Percentiles rank a stretch among this genome's conserved stretches.
These are phyloP conservation scores for Cladosporium sp. DNA, from an alignment of 2,329 filamentous ascomycete genomes.

Conservation along the genomic window DNA sequence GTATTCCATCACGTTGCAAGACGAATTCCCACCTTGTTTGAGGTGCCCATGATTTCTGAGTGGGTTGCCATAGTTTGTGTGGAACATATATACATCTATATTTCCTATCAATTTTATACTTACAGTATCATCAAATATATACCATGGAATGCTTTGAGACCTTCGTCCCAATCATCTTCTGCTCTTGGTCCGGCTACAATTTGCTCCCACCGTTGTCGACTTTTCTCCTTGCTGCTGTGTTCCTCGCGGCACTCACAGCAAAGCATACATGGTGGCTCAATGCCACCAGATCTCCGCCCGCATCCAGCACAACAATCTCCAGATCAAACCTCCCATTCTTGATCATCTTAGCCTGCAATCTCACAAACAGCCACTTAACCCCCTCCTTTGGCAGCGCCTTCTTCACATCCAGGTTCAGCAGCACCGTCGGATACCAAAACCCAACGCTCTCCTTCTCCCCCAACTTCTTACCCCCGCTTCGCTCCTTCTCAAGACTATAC, in stretches of 20 bases:
- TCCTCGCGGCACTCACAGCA: constrained; percentile 58
- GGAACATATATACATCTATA: not conserved
- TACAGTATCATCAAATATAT: not conserved
- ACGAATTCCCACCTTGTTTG: constrained; percentile 8
- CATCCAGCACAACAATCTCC: constrained; percentile 63
- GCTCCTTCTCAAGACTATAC: constrained; percentile 25
- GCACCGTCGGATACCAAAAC: constrained; percentile 71
- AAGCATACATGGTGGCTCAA: constrained; percentile 63
- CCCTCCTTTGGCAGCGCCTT: constrained; percentile 61
- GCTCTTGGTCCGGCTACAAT: constrained; percentile 13
- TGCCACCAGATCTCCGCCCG: constrained; percentile 57
- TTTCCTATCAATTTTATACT: not conserved
- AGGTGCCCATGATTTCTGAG: constrained; percentile 8
- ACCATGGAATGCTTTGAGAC: too few relatives aligned
- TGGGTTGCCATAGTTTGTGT: constrained; percentile 8
- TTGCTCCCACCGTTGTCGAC: constrained; percentile 15
- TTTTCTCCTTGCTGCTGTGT: constrained; percentile 47
- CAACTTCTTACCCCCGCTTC: constrained; percentile 13
- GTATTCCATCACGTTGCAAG: constrained; percentile 9
- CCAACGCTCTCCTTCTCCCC: constrained; percentile 27
- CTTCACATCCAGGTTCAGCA: constrained; percentile 72
- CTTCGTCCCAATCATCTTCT: not conserved
- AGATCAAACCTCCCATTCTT: constrained; percentile 68
- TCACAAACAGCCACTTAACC: constrained; percentile 64
- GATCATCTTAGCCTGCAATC: constrained; percentile 60